phyloP scores from a whole-genome alignment of 306 rosid species.

The Canavalia ensiformis region DNA sequence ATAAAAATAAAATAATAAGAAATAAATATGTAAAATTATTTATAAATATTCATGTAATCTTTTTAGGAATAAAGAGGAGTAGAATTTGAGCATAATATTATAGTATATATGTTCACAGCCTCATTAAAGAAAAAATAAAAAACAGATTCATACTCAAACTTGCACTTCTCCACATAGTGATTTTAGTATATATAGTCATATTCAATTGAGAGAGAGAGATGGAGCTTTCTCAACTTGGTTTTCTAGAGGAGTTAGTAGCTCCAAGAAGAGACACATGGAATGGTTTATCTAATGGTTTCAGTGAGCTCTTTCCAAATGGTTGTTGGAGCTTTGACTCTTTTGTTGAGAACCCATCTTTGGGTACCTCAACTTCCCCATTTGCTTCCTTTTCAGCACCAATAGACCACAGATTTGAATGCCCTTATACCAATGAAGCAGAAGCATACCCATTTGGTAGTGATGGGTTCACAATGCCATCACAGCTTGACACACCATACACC shows the following conservation, averaged over 20 bases:
- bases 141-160: too few relatives aligned
- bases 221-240: conserved; percentile 84
- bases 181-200: too few relatives aligned
- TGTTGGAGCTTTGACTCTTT: conserved; percentile 64
- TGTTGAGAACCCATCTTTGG: conserved; percentile 63
- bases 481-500: conserved; percentile 55
- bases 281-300: conserved; percentile 55
- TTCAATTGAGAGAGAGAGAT: conserved; percentile 41
- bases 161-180: too few relatives aligned
- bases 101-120: too few relatives aligned
- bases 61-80: too few relatives aligned
- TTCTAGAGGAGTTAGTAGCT: conserved; percentile 73
- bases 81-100: too few relatives aligned
- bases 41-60: too few relatives aligned
- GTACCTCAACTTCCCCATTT: conserved; percentile 52
- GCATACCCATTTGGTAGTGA: conserved; percentile 57
- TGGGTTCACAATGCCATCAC: conserved; percentile 59
- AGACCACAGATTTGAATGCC: conserved; percentile 62
- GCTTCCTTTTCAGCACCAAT: conserved; percentile 53
- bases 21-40: too few relatives aligned
- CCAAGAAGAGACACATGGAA: conserved; percentile 73
- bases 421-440: conserved; percentile 25
- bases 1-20: too few relatives aligned
- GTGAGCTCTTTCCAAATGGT: conserved; percentile 59
- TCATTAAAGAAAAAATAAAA: too few relatives aligned